Evolutionary conservation across 805 yeast genomes (phyloP), one percentile per base, ranked within the genome.

Genomic region (Vanderwaltozyma tropicalis): DNA sequence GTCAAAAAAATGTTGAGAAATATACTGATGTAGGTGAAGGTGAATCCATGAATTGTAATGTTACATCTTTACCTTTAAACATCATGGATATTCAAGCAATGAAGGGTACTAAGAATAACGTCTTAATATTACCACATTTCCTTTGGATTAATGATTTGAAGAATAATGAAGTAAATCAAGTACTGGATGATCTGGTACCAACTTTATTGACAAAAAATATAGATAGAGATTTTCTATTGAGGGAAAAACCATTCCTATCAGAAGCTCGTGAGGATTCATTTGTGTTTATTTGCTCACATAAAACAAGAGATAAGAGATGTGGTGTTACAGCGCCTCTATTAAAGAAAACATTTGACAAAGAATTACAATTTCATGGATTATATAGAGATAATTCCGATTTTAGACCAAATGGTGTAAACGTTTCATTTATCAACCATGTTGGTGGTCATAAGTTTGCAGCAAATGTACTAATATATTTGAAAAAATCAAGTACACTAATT

Each of bases 401-500:
- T 34, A 69, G 87, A 38, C 76, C 83, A 0, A 78, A 69, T 24
- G 97, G 96, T 6, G 84, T 80, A 1, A 63, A 66, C 5, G 85
- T 87, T 2, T 66, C 71, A 2, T 87, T 58, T 48, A 72, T 82
- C 22, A 87, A 84, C 52, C 98, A 89, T 58, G 82, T 89, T 20
- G 98, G 98, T 6, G 97, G 97, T 5, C 98, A 89, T 62, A 92
- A 92, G 59, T 92, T 68, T 60, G 86, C 92, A 1, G 96, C 96
- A 2, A 89, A 89, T 57, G 82, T 85, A 3, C 69, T 86, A 36
- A 73, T 89, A 13, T 87, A 86, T 54, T 8, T 33, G 11, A 76
- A 71, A 45, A 50, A 45, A 3, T 42, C 58, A 3, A 41, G 42
- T 16, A 63, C 83, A 46, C 77, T 79, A 41, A 72, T 87, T 21